Evolutionary conservation across 352 stramenopile species (phyloP).

Genomic region (Paralagenidium karlingii): DNA sequence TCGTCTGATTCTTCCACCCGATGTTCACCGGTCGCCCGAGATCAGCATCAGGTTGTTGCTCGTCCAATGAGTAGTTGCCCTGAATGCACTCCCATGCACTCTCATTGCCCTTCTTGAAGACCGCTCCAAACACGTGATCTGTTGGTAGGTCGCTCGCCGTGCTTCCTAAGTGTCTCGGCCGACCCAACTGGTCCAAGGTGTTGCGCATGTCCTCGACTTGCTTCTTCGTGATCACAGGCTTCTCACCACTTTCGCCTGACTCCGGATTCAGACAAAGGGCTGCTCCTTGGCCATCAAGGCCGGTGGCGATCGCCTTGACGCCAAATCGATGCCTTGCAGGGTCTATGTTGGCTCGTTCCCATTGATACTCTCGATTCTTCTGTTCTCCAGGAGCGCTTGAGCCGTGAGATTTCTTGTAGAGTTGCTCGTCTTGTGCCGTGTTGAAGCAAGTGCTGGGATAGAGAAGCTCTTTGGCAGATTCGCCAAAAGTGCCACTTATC

Average conservation of each 20-base stretch:
- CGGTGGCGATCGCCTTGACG: conserved; percentile 20
- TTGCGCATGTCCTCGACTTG: conserved; percentile 64
- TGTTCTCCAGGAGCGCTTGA: conserved; percentile 74
- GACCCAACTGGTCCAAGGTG: conserved; percentile 64
- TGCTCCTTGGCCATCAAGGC: conserved; percentile 33
- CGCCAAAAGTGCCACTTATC: conserved; percentile 47
- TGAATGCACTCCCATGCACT: conserved; percentile 70
- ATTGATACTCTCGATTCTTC: conserved; percentile 75
- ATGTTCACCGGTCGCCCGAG: conserved; percentile 71
- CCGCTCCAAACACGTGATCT: conserved; percentile 53
- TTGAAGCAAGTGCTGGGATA: conserved; percentile 54
- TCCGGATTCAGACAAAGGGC: conserved; percentile 50
- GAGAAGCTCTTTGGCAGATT: conserved; percentile 77
- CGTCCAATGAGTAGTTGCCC: conserved; percentile 59
- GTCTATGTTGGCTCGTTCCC: conserved; percentile 51
- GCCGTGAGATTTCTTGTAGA: conserved; percentile 72
- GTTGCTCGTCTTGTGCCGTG: conserved; percentile 36
- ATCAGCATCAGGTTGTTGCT: conserved; percentile 74
- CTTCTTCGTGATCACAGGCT: conserved; percentile 29
- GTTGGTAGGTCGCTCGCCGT: conserved; percentile 7
- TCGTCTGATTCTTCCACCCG: conserved; percentile 73
- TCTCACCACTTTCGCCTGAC: conserved; percentile 35
- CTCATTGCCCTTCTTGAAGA: conserved; percentile 28
- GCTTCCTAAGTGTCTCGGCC: conserved; percentile 43
- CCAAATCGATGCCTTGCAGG: conserved; percentile 61